Evolutionary conservation across 1,284 basidiomycete species (phyloP).

Genomic region (Singerocomus inundabilis): DNA sequence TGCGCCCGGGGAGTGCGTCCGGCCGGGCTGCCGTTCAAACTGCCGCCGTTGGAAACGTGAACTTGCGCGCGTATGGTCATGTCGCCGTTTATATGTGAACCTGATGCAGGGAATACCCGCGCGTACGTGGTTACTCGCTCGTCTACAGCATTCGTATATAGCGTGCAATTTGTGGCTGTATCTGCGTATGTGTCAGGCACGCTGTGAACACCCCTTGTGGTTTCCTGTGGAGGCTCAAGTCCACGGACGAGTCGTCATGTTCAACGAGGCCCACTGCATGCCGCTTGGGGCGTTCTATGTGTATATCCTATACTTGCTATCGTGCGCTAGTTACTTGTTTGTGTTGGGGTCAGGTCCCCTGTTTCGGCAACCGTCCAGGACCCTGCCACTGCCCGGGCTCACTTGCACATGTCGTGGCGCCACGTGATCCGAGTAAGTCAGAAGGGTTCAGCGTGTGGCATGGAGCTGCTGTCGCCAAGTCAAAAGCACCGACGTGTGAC

Average conservation of each 20-base stretch:
- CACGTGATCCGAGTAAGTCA: slow-evolving; percentile 31
- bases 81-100: slow-evolving; percentile 13
- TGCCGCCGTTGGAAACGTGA: slow-evolving; percentile 6
- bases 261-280: too few species aligned
- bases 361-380: too few species aligned
- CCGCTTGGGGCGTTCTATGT: too few species aligned
- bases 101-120: slow-evolving; percentile 10
- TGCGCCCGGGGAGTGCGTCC: slow-evolving; percentile 18
- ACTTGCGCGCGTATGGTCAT: slow-evolving; percentile 8
- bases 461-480: slow-evolving; percentile 20
- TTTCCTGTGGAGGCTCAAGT: too few species aligned
- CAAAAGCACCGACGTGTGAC: slow-evolving; percentile 15
- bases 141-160: slow-evolving; percentile 6
- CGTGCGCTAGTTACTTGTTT: not conserved
- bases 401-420: slow-evolving; percentile 1
- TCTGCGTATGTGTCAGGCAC: slow-evolving; percentile 26
- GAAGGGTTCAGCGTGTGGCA: slow-evolving; percentile 24
- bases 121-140: too few species aligned
- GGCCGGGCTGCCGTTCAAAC: slow-evolving; percentile 14
- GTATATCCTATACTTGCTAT: slow-evolving; percentile 23
- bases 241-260: too few species aligned
- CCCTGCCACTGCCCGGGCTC: too few species aligned
- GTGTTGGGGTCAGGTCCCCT: slow-evolving; percentile 10
- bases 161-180: slow-evolving; percentile 16
- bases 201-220: too few species aligned